phyloP scores from a whole-genome alignment of 768 basidiomycete genomes.

The Amanita muscaria region DNA sequence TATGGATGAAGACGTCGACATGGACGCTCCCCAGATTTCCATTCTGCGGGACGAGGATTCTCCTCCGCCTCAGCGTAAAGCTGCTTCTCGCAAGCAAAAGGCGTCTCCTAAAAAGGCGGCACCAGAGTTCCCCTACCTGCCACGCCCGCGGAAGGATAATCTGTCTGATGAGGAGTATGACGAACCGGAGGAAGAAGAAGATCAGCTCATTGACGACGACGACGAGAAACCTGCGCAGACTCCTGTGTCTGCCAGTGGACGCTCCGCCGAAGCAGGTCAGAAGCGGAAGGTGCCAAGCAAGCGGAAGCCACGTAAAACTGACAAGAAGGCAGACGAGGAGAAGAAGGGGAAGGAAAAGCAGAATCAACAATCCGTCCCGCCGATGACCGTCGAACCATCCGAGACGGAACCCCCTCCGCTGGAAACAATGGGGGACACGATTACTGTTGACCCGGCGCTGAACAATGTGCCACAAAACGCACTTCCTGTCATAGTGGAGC shows the following conservation, averaged over 20 bases:
- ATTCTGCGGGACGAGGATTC: conserved; percentile 65
- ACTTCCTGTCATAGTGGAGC: conserved; percentile 12
- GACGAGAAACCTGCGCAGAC: conserved; percentile 27
- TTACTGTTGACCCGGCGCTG: conserved; percentile 1
- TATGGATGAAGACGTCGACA: conserved; percentile 44
- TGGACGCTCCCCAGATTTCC: conserved; percentile 81
- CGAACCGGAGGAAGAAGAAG: conserved; percentile 66
- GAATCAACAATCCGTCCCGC: conserved; percentile 27
- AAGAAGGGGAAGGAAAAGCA: conserved; percentile 40
- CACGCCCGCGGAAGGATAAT: conserved; percentile 16
- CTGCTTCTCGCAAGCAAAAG: conserved; percentile 14
- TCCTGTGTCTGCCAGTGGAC: conserved; percentile 19
- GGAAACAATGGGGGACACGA: conserved; percentile 3
- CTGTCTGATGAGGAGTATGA: conserved; percentile 46
- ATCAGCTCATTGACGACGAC: conserved; percentile 62
- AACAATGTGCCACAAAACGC: conserved; percentile 1
- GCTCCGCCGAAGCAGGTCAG: conserved; percentile 27
- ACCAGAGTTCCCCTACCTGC: conserved; percentile 9
- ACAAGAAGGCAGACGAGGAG: conserved; percentile 38
- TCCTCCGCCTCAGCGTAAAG: conserved; percentile 45
- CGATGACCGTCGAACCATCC: conserved; percentile 24
- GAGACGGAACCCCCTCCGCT: conserved; percentile 11
- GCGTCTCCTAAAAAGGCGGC: conserved; percentile 9
- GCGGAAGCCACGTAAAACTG: conserved; percentile 44
- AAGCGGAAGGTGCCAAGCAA: conserved; percentile 45